Evolutionary conservation across 805 yeast species (phyloP).

Genomic region (Sugiyamaella floridensis): DNA sequence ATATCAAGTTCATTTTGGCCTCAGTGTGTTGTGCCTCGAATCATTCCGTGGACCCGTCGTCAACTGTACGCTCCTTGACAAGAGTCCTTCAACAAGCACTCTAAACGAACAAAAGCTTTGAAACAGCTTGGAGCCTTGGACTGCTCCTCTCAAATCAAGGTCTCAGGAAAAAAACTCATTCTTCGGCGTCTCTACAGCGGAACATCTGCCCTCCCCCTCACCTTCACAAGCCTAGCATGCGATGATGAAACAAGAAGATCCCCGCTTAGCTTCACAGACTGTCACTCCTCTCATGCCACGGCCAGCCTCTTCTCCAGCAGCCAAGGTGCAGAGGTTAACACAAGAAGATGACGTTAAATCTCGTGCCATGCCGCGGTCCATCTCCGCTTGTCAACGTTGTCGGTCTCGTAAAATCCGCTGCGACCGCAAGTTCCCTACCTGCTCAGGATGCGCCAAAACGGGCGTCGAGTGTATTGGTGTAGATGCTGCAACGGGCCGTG

Average conservation of each 20-base stretch:
- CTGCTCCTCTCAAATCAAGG: too few species aligned
- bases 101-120: too few species aligned
- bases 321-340: not conserved
- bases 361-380: conserved; percentile 36
- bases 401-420: conserved; percentile 60
- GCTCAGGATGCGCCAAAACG: conserved; percentile 56
- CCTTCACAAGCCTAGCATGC: not conserved
- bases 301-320: not conserved
- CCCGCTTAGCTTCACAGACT: not conserved
- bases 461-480: conserved; percentile 71
- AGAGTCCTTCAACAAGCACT: too few species aligned
- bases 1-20: too few species aligned
- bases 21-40: too few species aligned
- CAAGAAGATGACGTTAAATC: not conserved
- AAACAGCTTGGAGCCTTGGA: too few species aligned
- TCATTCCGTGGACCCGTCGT: too few species aligned
- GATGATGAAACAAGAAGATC: not conserved
- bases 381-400: conserved; percentile 83
- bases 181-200: not conserved
- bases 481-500: conserved; percentile 85
- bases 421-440: conserved; percentile 61
- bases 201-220: not conserved
- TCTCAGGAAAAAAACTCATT: too few species aligned
- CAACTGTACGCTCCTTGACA: too few species aligned
- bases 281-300: not conserved